Evolutionary conservation across 441 rosid genomes (phyloP), one percentile per base, ranked within the genome.

Genomic region (Macaranga tanarius): DNA sequence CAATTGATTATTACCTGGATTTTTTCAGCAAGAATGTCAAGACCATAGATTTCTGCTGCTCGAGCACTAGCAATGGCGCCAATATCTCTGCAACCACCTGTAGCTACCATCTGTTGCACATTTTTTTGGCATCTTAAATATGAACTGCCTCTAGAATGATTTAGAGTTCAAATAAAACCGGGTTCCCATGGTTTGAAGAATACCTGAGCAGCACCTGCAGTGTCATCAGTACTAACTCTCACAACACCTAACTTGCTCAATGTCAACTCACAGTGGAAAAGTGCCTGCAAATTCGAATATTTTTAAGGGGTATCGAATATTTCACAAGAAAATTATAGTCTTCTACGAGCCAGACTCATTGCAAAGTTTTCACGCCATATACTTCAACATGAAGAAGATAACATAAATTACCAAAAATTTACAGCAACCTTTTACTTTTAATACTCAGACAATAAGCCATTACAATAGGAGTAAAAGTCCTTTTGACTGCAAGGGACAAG

Each of bases 151-250:
- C 15, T 25, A 16, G 15, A 15, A 44, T 62, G 51, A 73, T 58
- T 31, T 23, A 54, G 7, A 7, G 54, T 56, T 52, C 45, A 26
- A 5, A 56, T 3, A 67, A 59, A 69, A 76, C 31, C 71, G 65
- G 45, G 71, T 51, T 66, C 22, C n/a, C 34, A 70, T 40, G 52
- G 58, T 67, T 62, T 26, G 63, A 48, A 59, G 15, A 28, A 50
- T 75, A 95, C 99, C 95, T 80, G 89, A 79, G 99, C 99, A 69
- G 97, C 97, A 76, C 85, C 88, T 1, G 99, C 99, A 61, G 94
- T 86, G 70, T 93, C 99, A 75, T 90, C 87, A 42, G 88, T 78
- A 73, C 77, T 84, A 63, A 87, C 80, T 84, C 90, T 84, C 26
- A 77, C 63, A 26, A 95, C 69, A 63, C 91, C 96, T 75, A 95